A percentile compares a stretch with the other conserved stretches of the same genome.
phyloP scores from a whole-genome alignment of 441 rosid species.

The Erysimum pusillum region DNA sequence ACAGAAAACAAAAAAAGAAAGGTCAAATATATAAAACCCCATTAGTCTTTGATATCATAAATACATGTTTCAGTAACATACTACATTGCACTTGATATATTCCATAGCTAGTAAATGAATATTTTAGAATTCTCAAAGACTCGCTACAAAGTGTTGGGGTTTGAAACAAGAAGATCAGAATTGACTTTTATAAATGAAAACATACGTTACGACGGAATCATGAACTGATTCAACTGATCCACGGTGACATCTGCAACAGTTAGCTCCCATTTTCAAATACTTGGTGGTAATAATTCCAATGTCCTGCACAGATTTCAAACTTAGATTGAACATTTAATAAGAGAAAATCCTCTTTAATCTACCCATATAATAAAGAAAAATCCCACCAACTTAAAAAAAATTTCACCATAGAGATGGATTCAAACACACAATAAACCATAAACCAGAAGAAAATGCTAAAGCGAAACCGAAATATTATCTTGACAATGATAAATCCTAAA shows the following conservation, averaged over 20 bases:
- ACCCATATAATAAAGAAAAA: background rate
- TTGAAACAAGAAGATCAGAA: background rate
- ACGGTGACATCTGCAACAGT: slow-evolving; percentile 6
- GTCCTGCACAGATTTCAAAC: slow-evolving; percentile 20
- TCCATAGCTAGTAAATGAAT: background rate
- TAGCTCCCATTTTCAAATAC: slow-evolving; percentile 28
- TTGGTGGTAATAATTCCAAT: slow-evolving; percentile 8
- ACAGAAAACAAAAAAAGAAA: background rate
- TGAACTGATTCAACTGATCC: background rate
- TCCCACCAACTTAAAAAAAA: background rate
- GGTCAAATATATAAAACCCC: background rate
- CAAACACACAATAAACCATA: background rate
- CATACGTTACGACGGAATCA: slow-evolving; percentile 1
- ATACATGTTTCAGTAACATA: slow-evolving; percentile 1
- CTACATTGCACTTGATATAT: background rate
- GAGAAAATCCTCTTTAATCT: background rate
- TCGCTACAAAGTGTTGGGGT: background rate
- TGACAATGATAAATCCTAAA: too few species aligned
- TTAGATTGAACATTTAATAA: background rate
- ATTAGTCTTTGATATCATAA: background rate
- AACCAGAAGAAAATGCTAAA: background rate
- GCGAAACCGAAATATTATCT: too few species aligned
- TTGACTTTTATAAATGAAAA: background rate
- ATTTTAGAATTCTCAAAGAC: background rate
- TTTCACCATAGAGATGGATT: background rate